These are phyloP conservation scores for Heimioporus punctisporus DNA, from an alignment of 1,284 basidiomycete species.

Conservation along the genomic window DNA sequence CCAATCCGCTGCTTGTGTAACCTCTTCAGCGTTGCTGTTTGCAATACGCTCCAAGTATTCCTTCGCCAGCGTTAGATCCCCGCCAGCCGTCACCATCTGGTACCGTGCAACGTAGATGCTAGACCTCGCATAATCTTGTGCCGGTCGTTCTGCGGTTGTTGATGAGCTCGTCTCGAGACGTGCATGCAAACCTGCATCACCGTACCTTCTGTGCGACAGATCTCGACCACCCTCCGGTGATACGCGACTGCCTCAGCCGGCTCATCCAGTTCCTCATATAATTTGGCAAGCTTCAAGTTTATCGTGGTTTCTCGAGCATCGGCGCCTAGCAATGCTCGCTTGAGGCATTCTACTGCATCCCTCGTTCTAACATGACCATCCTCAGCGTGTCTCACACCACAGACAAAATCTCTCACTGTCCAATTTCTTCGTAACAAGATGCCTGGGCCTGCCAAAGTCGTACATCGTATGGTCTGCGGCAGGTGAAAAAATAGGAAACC, in stretches of 20 bases:
- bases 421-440: slow-evolving; percentile 92
- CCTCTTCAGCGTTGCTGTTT: slow-evolving; percentile 77
- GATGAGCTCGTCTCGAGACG: slow-evolving; percentile 9
- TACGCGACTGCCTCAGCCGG: slow-evolving; percentile 67
- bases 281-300: slow-evolving; percentile 77
- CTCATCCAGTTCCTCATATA: slow-evolving; percentile 74
- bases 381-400: slow-evolving; percentile 2
- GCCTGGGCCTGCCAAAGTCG: slow-evolving; percentile 97
- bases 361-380: slow-evolving; percentile 46
- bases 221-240: slow-evolving; percentile 74
- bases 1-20: slow-evolving; percentile 62
- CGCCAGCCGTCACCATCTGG: slow-evolving; percentile 62
- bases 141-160: slow-evolving; percentile 52
- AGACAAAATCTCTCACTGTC: slow-evolving; percentile 52
- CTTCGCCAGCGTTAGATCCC: slow-evolving; percentile 61
- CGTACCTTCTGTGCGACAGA: slow-evolving; percentile 60
- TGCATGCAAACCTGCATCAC: slow-evolving; percentile 11
- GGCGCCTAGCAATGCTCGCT: slow-evolving; percentile 85
- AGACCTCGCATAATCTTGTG: slow-evolving; percentile 80
- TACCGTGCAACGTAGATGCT: slow-evolving; percentile 81
- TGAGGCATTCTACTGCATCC: slow-evolving; percentile 90
- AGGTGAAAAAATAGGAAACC: slow-evolving; percentile 8
- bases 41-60: slow-evolving; percentile 76
- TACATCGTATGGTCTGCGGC: slow-evolving; percentile 88
- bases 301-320: slow-evolving; percentile 80